phyloP scores from a whole-genome alignment of 1,139 yeast genomes.

The Saccharomyces pastorianus region DNA sequence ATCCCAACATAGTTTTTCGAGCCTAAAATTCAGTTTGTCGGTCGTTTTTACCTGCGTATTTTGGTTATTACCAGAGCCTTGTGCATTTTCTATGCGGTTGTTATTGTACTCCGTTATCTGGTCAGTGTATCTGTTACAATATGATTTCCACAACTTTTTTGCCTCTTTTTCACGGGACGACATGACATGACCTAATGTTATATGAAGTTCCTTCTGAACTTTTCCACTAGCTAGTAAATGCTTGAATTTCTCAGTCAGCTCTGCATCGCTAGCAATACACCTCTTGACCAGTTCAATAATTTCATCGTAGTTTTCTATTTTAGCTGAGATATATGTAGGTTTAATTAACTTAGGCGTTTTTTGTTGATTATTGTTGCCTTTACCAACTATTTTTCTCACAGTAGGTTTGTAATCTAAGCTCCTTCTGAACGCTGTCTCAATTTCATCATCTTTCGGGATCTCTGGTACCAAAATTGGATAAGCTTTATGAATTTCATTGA shows the following conservation, averaged over 20 bases:
- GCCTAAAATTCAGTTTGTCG: constrained; percentile 35
- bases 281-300: constrained; percentile 5
- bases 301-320: constrained; percentile 17
- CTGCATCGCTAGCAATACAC: neutral
- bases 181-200: constrained; percentile 60
- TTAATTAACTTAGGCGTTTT: constrained; percentile 15
- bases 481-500: constrained; percentile 34
- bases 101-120: constrained; percentile 1
- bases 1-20: constrained; percentile 45
- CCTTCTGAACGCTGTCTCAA: constrained; percentile 38
- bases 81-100: neutral
- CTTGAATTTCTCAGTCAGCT: constrained; percentile 8
- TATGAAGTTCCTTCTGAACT: constrained; percentile 58
- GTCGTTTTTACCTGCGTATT: constrained; percentile 7
- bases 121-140: constrained; percentile 18
- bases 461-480: constrained; percentile 42
- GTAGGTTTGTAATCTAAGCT: constrained; percentile 51
- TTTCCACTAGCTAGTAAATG: constrained; percentile 34
- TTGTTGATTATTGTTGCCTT: constrained; percentile 18
- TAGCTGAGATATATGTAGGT: constrained; percentile 38
- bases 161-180: constrained; percentile 5
- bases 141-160: constrained; percentile 31
- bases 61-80: neutral
- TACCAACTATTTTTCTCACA: constrained; percentile 35
- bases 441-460: constrained; percentile 37